Evolutionary conservation across 306 rosid species (phyloP), one percentile per base, ranked within the genome.

Genomic region (Mimosa pudica): DNA sequence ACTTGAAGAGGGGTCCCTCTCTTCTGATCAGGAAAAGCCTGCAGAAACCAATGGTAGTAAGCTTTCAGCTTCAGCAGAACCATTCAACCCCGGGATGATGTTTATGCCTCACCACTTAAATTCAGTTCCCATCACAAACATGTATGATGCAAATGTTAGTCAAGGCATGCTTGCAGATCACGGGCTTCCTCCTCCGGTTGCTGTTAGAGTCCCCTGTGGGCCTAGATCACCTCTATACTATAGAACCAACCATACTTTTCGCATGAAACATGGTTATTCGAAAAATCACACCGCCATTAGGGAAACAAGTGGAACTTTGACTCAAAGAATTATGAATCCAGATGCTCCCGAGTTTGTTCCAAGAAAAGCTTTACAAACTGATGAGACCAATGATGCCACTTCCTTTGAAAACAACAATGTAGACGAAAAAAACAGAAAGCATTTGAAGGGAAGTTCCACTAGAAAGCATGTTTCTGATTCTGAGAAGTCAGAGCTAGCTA

Each of bases 291-390:
- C 74, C 11, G 82, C 88, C 46, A 74, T 71, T 41, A 77, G 79
- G 77, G 96, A 88, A 79, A 85, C 86, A 83, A 86, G 77, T 55
- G 90, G 85, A 77, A 82, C 73, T 70, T 94, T 83, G 4, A 79
- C 92, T 83, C 89, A 89, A 79, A 86, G 82, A 84, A 86, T 86
- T 75, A 92, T 95, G 98, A 95, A 95, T 81, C 98, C 98, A 4
- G 89, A 91, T 77, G 98, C 98, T 55, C 98, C 96, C 1, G 97
- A 91, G 85, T 95, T 91, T 80, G 92, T 95, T 81, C 98, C 98
- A 4, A 82, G 87, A 76, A 84, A 79, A 74, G 83, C 87, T 68
- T 83, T 90, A 79, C 97, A 90, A 77, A 64, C 16, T 30, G 89
- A 89, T 81, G 73, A 79, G 13, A 57, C 62, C 65, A 80, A 80